phyloP scores from a whole-genome alignment of 306 rosid species.

The Cajanus cajan region DNA sequence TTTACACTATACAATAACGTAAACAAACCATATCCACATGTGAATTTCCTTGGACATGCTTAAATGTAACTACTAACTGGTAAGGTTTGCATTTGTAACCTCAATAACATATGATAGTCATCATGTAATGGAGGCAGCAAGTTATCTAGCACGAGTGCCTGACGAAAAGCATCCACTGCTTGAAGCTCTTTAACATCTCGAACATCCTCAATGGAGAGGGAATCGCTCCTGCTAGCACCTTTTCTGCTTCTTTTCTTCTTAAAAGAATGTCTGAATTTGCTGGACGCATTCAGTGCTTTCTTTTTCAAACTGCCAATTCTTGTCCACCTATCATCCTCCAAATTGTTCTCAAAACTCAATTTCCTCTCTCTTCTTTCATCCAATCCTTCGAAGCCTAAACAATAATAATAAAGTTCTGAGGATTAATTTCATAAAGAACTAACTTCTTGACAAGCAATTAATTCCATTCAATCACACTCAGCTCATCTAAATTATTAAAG shows the following conservation, averaged over 20 bases:
- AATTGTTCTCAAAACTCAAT: constrained; percentile 16
- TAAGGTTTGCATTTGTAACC: constrained; percentile 43
- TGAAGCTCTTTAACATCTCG: constrained; percentile 69
- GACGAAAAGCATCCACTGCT: constrained; percentile 74
- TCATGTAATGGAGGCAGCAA: constrained; percentile 70
- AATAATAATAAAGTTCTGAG: not conserved
- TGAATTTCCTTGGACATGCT: not conserved
- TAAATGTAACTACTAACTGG: not conserved
- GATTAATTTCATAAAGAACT: not conserved
- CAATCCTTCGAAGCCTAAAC: constrained; percentile 63
- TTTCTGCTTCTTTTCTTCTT: constrained; percentile 56
- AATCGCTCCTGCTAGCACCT: constrained; percentile 28
- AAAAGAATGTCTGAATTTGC: constrained; percentile 71
- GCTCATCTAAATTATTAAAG: not conserved
- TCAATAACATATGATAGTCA: constrained; percentile 77
- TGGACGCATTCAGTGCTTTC: constrained; percentile 75
- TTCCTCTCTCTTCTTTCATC: constrained; percentile 59
- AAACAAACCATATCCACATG: constrained; percentile 3
- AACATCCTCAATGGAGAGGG: constrained; percentile 78
- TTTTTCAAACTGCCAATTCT: constrained; percentile 65
- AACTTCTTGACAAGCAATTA: not conserved
- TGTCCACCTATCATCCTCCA: constrained; percentile 69
- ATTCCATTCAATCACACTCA: not conserved
- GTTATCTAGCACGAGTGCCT: constrained; percentile 51
- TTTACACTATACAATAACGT: constrained; percentile 3